These are phyloP conservation scores for Argentina anserina DNA, from an alignment of 306 rosid genomes.

Conservation along the genomic window DNA sequence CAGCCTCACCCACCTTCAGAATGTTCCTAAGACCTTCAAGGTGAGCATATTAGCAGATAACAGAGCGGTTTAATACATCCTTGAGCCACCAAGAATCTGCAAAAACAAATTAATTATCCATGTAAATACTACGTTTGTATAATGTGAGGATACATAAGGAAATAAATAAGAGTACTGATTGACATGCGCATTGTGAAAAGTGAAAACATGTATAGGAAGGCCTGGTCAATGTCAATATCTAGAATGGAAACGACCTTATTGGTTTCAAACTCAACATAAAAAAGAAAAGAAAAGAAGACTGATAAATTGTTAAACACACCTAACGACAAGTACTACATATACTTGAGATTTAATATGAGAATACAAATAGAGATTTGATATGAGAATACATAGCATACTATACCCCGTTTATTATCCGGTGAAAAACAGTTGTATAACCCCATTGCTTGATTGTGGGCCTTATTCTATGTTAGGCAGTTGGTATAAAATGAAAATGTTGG, in stretches of 20 bases:
- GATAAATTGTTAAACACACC: neutral
- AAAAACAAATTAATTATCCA: conserved; percentile 1
- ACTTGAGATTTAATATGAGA: neutral
- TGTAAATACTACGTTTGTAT: conserved; percentile 4
- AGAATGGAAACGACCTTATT: neutral
- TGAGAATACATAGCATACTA: neutral
- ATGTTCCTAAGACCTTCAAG: conserved; percentile 66
- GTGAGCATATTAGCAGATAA: conserved; percentile 50
- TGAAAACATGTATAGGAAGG: neutral
- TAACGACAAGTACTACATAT: neutral
- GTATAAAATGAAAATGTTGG: neutral
- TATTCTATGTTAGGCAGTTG: too few species aligned
- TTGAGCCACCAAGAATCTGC: conserved; percentile 47
- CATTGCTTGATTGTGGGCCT: too few species aligned
- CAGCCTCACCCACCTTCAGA: conserved; percentile 62
- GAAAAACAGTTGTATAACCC: neutral
- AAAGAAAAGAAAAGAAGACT: neutral
- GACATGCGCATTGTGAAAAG: neutral
- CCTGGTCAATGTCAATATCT: neutral
- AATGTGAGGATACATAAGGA: neutral
- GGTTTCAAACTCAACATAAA: neutral
- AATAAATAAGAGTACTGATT: neutral
- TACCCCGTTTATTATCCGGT: neutral
- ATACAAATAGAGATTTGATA: too few species aligned
- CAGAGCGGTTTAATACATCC: conserved; percentile 61